Base-by-base conservation (phyloP, 257 asterid genomes). In the Gentiana dahurica region DNA sequence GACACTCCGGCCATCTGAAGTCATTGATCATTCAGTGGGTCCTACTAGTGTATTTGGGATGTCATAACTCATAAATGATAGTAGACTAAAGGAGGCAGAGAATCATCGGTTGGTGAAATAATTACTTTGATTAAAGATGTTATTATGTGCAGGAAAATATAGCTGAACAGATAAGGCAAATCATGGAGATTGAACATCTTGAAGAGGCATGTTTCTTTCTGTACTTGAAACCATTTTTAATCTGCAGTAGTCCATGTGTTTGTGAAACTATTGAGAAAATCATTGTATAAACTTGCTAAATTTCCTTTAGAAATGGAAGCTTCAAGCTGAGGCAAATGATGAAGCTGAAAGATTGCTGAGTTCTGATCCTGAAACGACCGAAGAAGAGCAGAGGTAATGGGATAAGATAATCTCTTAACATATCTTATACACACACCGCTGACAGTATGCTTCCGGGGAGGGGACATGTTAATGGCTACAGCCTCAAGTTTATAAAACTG, bases 271-370 rank as follows among this genome's bases (percentile, higher is more conserved):
- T 5, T 41, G 9, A 41, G 6, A 41, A 41, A 2, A 41, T 41
- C 8, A 24, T 24, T 41, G 46, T 41, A 1, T 41, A 41, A 5
- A 41, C 46, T 41, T 4, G 9, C 68, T 33, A 32, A 54, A 47
- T 4, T 49, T 6, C 34, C 67, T 66, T 67, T 83, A 91, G 96
- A 91, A 87, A 79, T 91, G 98, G 98, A 88, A 63, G 65, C 38
- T 81, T 55, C 96, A 91, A 77, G 98, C 89, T 6, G 98, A 87
- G 82, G 98, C 95, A 53, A 87, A 79, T 2, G 96, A 91, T 53
- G 98, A 87, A 65, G 96, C 92, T 0, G 96, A 91, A 72, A 73
- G 95, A 57, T 95, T 91, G 64, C 83, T 91, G 13, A 84, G 89
- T 54, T 80, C 97, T 12, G 96, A 89, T 63, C 77, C 81, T 36